Evolutionary conservation across 2,329 filamentous ascomycete genomes (phyloP).

Genomic region (Trichoderma guizhouense): DNA sequence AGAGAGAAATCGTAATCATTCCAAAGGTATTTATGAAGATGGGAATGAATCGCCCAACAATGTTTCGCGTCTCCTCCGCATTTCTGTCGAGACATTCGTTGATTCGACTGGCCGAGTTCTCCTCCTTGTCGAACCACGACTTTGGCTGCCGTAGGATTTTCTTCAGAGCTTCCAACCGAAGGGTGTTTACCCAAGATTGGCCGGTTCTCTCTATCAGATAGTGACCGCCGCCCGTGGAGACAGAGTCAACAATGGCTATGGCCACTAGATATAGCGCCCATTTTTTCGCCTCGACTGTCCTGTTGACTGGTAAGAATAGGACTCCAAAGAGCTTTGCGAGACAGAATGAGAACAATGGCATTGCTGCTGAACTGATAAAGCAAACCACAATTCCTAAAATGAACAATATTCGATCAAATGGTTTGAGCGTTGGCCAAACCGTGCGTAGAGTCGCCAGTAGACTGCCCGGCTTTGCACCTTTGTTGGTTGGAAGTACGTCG

Average conservation of each 20-base stretch:
- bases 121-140: conserved; percentile 70
- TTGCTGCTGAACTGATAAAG: conserved; percentile 61
- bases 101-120: conserved; percentile 62
- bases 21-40: conserved; percentile 62
- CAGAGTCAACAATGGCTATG: conserved; percentile 64
- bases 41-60: conserved; percentile 75
- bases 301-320: conserved; percentile 57
- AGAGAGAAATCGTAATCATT: conserved; percentile 66
- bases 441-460: conserved; percentile 43
- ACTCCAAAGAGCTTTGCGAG: conserved; percentile 69
- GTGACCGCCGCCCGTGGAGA: conserved; percentile 62
- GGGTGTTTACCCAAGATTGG: conserved; percentile 71
- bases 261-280: conserved; percentile 71
- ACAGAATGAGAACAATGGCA: conserved; percentile 72
- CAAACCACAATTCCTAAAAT: conserved; percentile 59
- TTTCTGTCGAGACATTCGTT: conserved; percentile 73
- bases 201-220: conserved; percentile 69
- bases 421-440: conserved; percentile 63
- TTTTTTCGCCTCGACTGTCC: conserved; percentile 48
- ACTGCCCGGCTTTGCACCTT: background rate
- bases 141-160: conserved; percentile 72
- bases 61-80: conserved; percentile 81
- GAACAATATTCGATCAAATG: conserved; percentile 51
- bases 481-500: background rate
- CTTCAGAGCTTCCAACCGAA: conserved; percentile 65